These are phyloP conservation scores for Bolboschoenoplectus hybrid DNA, from an alignment of 202 grass and related monocot species.

Conservation along the genomic window DNA sequence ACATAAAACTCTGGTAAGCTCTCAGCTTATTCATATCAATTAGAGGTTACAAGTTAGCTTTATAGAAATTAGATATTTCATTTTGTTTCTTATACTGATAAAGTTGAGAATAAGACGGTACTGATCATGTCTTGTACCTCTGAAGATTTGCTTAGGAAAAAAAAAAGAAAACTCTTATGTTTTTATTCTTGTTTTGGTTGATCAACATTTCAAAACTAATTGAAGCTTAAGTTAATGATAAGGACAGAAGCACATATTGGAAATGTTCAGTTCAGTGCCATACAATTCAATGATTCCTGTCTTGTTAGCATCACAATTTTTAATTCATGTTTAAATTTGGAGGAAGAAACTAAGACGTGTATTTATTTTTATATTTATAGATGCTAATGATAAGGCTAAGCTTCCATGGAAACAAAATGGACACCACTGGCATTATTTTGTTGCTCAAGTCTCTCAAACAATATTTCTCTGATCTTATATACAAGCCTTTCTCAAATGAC, in stretches of 20 bases:
- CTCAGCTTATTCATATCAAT: constrained; percentile 1
- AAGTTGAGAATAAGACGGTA: background rate
- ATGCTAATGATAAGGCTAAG: constrained; percentile 80
- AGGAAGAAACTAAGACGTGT: constrained; percentile 21
- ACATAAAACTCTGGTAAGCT: constrained; percentile 74
- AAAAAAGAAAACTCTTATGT: background rate
- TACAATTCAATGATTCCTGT: background rate
- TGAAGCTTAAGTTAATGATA: background rate
- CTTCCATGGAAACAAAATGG: constrained; percentile 42
- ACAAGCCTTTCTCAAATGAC: constrained; percentile 46
- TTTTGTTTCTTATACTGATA: background rate
- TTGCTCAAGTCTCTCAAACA: constrained; percentile 63
- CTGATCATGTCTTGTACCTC: background rate
- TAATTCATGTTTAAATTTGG: background rate
- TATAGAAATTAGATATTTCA: constrained; percentile 12
- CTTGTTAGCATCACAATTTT: constrained; percentile 10
- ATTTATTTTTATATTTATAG: constrained; percentile 46
- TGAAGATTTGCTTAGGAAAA: background rate
- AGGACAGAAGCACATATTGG: background rate
- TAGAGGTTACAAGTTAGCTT: background rate
- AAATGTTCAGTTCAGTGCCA: background rate
- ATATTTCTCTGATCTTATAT: constrained; percentile 72
- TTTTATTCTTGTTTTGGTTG: constrained; percentile 1
- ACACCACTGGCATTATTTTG: constrained; percentile 57
- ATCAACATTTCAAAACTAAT: constrained; percentile 23